phyloP scores from a whole-genome alignment of 345 rosid species.

The Odontarrhena argentea region DNA sequence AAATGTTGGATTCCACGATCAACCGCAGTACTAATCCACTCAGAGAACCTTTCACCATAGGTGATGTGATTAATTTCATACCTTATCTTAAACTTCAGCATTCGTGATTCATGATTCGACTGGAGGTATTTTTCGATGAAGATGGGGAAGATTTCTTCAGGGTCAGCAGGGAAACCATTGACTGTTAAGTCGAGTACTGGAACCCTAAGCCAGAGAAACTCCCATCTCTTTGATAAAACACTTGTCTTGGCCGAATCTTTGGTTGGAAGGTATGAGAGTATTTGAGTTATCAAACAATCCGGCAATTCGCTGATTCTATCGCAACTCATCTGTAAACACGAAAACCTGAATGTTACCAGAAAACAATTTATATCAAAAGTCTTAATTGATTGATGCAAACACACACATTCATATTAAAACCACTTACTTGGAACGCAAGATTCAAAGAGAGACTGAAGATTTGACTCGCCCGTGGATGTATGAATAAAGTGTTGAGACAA shows the following conservation, averaged over 20 bases:
- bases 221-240: slow-evolving; percentile 24
- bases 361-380: too few species aligned
- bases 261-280: slow-evolving; percentile 30
- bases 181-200: background rate
- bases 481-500: too few species aligned
- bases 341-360: too few species aligned
- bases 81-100: slow-evolving; percentile 21
- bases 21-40: slow-evolving; percentile 2
- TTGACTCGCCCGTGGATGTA: too few species aligned
- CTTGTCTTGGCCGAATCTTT: slow-evolving; percentile 23
- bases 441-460: too few species aligned
- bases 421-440: too few species aligned
- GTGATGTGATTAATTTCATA: background rate
- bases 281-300: slow-evolving; percentile 15
- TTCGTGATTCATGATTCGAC: background rate
- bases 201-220: slow-evolving; percentile 8
- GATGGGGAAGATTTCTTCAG: background rate
- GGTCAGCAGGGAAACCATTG: background rate
- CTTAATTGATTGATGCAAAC: too few species aligned
- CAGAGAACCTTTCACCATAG: background rate
- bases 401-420: too few species aligned
- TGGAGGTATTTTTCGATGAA: background rate
- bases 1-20: slow-evolving; percentile 3
- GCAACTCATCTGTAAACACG: too few species aligned
- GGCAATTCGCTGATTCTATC: slow-evolving; percentile 28